Conservation (phyloP, 2,329 filamentous ascomycete genomes). For the Teratosphaeria pseudoeucalypti region DNA sequence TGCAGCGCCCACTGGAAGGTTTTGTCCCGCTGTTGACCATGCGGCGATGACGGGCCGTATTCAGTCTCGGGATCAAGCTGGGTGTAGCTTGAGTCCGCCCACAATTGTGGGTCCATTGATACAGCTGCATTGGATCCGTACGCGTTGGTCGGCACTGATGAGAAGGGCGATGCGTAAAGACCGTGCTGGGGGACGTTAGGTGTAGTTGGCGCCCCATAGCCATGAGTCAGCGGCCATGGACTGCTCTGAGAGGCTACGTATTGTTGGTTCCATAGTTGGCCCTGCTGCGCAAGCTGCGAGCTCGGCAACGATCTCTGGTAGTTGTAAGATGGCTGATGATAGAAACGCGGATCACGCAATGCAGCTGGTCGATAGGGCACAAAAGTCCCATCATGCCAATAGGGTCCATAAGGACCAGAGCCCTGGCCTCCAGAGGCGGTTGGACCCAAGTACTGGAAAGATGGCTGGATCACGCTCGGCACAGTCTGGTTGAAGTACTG, state of each 20-base stretch:
- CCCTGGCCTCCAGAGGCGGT: conserved; percentile 48
- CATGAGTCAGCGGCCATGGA: background rate
- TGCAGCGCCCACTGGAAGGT: conserved; percentile 37
- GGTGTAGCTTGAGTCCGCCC: background rate
- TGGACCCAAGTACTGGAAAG: conserved; percentile 48
- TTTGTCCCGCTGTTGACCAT: conserved; percentile 33
- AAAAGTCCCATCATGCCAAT: conserved; percentile 54
- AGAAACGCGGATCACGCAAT: conserved; percentile 42
- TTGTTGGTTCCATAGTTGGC: conserved; percentile 13
- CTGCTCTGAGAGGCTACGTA: background rate
- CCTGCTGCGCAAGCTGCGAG: conserved; percentile 11
- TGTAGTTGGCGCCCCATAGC: background rate
- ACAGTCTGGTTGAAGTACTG: conserved; percentile 37
- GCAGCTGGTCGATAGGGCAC: conserved; percentile 51
- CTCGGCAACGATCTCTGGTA: conserved; percentile 11
- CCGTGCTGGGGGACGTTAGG: background rate
- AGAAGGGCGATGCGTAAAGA: background rate
- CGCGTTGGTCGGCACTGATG: background rate
- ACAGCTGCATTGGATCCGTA: background rate
- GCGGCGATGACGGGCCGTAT: conserved; percentile 31
- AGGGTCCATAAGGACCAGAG: conserved; percentile 48
- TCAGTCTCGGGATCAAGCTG: conserved; percentile 18
- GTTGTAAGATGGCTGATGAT: conserved; percentile 13
- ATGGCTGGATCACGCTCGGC: conserved; percentile 50
- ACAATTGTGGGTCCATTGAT: background rate